Evolutionary conservation across 2,329 filamentous ascomycete species (phyloP), one percentile per base, ranked within the genome.

Genomic region (Tolypocladium album): DNA sequence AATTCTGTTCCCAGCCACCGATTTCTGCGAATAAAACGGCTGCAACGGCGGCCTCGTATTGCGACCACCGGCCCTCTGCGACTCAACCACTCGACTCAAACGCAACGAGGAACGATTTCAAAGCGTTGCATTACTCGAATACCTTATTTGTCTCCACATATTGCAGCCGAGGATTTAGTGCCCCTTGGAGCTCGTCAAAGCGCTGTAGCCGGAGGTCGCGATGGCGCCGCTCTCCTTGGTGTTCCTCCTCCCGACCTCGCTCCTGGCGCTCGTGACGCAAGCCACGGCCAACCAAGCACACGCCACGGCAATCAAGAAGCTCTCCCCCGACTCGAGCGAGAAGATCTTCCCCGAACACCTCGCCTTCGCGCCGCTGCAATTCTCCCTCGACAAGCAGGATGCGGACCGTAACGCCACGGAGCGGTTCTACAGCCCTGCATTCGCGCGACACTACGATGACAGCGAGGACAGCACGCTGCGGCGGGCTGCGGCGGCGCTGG

Each of bases 261-360:
- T 63, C 2, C 42, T 63, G 4, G 57, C 55, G 15, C 56, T 59
- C 55, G 66, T 80, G 53, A 69, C 75, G 2, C 69, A 69, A n/a
- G 65, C 70, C 63, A 60, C 71, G 2, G 74, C 75, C 39, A 71
- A 71, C 36, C 69, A 68, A 57, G 61, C 61, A 22, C 65, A 73
- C 7, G 88, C 88, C 0, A 80, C 82, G 1, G 88, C 83, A 0
- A 79, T 92, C 59, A 83, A 82, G 69, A 92, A 92, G 69, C 89
- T 92, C 83, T 79, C 84, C 55, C 78, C 79, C 6, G 86, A 91
- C 68, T 82, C 84, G 57, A 83, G 83, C 61, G 87, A 90, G 69
- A 94, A 90, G 79, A 87, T 93, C 69, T 83, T 86, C 65, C 76
- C 86, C 60, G 81, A 89, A 53, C 88, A 90, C 70, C 86, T 79